These are phyloP conservation scores for Castanea sativa DNA, from an alignment of 306 rosid genomes.

Conservation along the genomic window DNA sequence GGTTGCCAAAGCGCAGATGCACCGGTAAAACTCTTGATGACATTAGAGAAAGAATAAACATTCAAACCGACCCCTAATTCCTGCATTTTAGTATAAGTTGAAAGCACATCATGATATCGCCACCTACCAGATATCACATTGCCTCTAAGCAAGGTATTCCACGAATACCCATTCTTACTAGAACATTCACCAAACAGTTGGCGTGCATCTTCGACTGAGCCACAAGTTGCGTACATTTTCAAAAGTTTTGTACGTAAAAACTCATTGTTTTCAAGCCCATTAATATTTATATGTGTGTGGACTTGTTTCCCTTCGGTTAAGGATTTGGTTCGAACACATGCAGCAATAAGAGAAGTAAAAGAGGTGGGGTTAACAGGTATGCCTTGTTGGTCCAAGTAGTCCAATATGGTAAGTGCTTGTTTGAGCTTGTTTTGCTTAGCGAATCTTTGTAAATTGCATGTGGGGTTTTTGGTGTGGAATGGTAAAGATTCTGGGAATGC, in stretches of 20 bases:
- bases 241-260: slow-evolving; percentile 51
- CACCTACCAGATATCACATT: slow-evolving; percentile 53
- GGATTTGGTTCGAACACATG: slow-evolving; percentile 58
- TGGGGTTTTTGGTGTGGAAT: slow-evolving; percentile 71
- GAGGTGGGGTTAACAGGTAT: slow-evolving; percentile 68
- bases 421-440: slow-evolving; percentile 47
- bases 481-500: slow-evolving; percentile 69
- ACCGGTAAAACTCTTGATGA: slow-evolving; percentile 71
- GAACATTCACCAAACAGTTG: slow-evolving; percentile 46
- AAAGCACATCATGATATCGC: slow-evolving; percentile 38
- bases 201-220: slow-evolving; percentile 51
- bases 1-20: slow-evolving; percentile 66
- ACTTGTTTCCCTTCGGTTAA: slow-evolving; percentile 36
- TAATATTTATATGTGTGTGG: slow-evolving; percentile 49
- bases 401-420: slow-evolving; percentile 54
- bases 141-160: slow-evolving; percentile 79
- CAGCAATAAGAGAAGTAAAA: slow-evolving; percentile 56
- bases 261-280: slow-evolving; percentile 54
- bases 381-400: slow-evolving; percentile 62
- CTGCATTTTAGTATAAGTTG: slow-evolving; percentile 52
- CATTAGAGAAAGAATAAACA: slow-evolving; percentile 69
- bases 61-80: slow-evolving; percentile 63
- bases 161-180: slow-evolving; percentile 49
- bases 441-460: slow-evolving; percentile 52
- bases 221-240: slow-evolving; percentile 56